Conservation (phyloP, 768 basidiomycete genomes). For the Tricholoma bakamatsutake region DNA sequence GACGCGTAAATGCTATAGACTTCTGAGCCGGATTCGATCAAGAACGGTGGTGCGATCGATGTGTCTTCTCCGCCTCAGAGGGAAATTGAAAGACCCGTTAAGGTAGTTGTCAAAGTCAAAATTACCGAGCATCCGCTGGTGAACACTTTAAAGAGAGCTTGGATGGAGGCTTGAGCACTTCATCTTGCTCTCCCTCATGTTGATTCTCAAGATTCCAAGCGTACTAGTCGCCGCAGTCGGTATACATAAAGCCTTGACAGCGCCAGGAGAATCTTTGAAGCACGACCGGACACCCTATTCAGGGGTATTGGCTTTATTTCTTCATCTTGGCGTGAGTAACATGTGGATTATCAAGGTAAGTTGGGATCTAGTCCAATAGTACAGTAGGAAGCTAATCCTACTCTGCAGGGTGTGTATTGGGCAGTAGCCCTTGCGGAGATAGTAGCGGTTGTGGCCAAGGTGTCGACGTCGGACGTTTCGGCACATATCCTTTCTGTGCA, state of each 20-base stretch:
- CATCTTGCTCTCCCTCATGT: neutral
- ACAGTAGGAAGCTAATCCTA: neutral
- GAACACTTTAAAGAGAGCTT: too few species aligned
- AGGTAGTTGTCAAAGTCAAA: too few species aligned
- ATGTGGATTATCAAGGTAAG: neutral
- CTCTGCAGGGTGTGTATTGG: conserved; percentile 25
- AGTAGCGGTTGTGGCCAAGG: conserved; percentile 28
- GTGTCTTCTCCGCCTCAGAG: too few species aligned
- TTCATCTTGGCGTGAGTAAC: neutral
- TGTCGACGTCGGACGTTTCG: conserved; percentile 18
- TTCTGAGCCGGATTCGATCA: too few species aligned
- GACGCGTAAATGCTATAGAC: too few species aligned
- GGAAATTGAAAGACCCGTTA: too few species aligned
- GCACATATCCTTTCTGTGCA: conserved; percentile 22
- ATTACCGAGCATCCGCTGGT: too few species aligned
- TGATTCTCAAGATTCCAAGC: neutral
- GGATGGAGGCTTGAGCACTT: neutral
- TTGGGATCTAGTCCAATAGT: neutral
- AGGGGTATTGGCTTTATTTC: neutral
- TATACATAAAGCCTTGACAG: conserved; percentile 1
- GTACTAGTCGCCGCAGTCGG: conserved; percentile 1
- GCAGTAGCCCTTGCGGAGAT: conserved; percentile 31
- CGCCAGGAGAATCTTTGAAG: conserved; percentile 2
- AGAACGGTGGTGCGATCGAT: too few species aligned
- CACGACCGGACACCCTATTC: neutral